Conservation (phyloP, 257 asterid species). For the Voacanga thouarsii region DNA sequence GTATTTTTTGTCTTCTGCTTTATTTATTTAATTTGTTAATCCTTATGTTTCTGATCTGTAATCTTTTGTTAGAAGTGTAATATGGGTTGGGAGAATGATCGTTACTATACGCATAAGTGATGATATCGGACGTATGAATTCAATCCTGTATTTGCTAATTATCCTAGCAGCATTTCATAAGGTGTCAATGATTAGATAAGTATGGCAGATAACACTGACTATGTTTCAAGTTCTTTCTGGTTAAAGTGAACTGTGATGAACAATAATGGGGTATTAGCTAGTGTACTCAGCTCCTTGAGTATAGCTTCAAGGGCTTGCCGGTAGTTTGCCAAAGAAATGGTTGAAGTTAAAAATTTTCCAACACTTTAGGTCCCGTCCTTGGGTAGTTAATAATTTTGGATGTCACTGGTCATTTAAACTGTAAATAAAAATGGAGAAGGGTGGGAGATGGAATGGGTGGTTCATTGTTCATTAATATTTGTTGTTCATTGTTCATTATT, state of each 20-base stretch:
- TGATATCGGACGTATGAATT: neutral
- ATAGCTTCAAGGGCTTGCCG: neutral
- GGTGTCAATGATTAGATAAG: neutral
- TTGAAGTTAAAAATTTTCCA: neutral
- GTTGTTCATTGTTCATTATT: neutral
- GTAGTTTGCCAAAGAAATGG: neutral
- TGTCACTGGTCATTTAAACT: neutral
- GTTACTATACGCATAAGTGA: neutral
- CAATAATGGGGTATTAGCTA: neutral
- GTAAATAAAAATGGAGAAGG: neutral
- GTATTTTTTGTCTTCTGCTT: slow-evolving; percentile 27
- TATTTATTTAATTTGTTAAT: neutral
- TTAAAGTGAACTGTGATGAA: neutral
- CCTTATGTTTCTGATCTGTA: neutral
- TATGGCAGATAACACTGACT: neutral
- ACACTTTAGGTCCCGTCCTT: neutral
- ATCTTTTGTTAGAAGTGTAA: no score
- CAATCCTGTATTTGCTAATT: neutral
- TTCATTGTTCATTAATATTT: neutral
- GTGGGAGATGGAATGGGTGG: neutral
- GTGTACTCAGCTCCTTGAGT: neutral
- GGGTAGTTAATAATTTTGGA: neutral
- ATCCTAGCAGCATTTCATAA: neutral
- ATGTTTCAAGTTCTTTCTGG: slow-evolving; percentile 1
- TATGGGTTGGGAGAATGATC: neutral